Evolutionary conservation across 2,329 filamentous ascomycete genomes (phyloP), one percentile per base, ranked within the genome.

Genomic region (Aspergillus ruber): DNA sequence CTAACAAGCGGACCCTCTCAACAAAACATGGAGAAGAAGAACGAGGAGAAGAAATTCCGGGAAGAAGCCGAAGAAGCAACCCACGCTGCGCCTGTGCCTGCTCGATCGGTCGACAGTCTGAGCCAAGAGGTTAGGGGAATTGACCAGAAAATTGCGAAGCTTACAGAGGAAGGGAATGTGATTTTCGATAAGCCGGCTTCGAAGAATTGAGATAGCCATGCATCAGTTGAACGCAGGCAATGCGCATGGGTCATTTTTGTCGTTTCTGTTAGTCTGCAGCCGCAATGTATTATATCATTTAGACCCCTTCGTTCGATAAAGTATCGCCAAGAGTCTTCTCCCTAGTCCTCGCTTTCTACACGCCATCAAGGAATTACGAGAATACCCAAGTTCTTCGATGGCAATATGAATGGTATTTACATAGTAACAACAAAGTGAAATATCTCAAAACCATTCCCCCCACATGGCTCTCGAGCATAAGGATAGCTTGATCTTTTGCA

Each of bases 161-260:
- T 83, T 25, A 72, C 72, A 13, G 72, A 74, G 56, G 79, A 82
- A 54, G 84, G 84, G 15, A 85, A 85, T 65, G 83, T 85, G n/a
- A 73, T 74, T 33, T 82, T 88, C 57, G 75, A 82, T 57, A 61
- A 66, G 47, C 50, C 56, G 15, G 50, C 39, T 17, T 51, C 53
- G 47, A 55, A 54, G 43, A 55, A 46, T 15, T 62, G 17, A 54
- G 52, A 45, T 42, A 21, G 21, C 48, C 47, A 50, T 52, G 50
- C 15, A 39, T 21, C 8, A 18, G 18, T 18, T 47, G 43, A 42
- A 46, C 42, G 52, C 50, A 52, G 44, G 48, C 41, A 42, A n/a
- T 27, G 21, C 9, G 12, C 18, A 25, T 15, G 25, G 23, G 42
- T 17, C 12, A 6, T 32, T 43, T 43, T 17, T 13, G 41, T 46